Percentiles rank a stretch among this genome's conserved stretches.
phyloP scores from a whole-genome alignment of 2,329 filamentous ascomycete genomes.

The Fusarium napiforme region DNA sequence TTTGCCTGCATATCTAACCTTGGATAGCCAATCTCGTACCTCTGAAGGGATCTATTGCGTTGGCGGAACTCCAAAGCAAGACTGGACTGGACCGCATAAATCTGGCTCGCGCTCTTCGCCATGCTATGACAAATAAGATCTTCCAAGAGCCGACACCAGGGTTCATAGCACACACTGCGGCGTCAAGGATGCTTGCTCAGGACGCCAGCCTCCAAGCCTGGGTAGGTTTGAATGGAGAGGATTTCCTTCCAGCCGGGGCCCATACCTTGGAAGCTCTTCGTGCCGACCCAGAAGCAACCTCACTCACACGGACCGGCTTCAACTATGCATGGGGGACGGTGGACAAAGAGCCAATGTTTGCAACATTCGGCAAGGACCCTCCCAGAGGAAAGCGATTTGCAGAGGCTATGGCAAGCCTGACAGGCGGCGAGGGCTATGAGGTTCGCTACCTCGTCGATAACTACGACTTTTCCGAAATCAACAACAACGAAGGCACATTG shows the following conservation, averaged over 20 bases:
- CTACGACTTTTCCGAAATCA: conserved; percentile 63
- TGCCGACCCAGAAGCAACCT: conserved; percentile 59
- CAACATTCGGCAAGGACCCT: conserved; percentile 61
- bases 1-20: not conserved
- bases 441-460: conserved; percentile 62
- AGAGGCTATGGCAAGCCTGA: conserved; percentile 65
- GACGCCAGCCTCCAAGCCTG: conserved; percentile 62
- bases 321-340: conserved; percentile 62
- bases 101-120: conserved; percentile 62
- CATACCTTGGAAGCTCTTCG: conserved; percentile 59
- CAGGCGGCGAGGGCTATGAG: conserved; percentile 67
- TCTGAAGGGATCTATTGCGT: conserved; percentile 56
- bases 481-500: conserved; percentile 58
- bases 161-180: conserved; percentile 65
- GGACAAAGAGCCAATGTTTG: conserved; percentile 64
- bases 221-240: conserved; percentile 66
- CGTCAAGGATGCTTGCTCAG: conserved; percentile 62
- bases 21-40: conserved; percentile 61
- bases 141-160: conserved; percentile 64
- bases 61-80: conserved; percentile 58
- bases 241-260: conserved; percentile 61
- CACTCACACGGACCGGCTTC: conserved; percentile 61
- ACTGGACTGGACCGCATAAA: conserved; percentile 61
- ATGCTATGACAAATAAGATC: conserved; percentile 67
- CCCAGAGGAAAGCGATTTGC: conserved; percentile 63